Base-by-base conservation (phyloP, 768 basidiomycete genomes). In the Termitomyces sp. region DNA sequence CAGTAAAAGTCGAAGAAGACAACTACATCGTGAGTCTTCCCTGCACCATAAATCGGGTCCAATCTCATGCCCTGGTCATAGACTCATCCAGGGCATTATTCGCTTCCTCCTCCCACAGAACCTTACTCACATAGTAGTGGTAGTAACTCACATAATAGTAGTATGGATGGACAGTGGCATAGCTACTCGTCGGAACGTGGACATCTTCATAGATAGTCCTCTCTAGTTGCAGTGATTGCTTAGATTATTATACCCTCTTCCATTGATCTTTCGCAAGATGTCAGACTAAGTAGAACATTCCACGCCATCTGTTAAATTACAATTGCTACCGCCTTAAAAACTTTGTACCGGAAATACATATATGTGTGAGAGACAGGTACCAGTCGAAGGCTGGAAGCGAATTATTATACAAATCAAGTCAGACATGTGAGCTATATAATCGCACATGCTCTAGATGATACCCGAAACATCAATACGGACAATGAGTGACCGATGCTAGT, bases 1-100 rank as follows among this genome's bases (percentile, higher is more conserved):
- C 77, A 16, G 85, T 88, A 57, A 89, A 89, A 63, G 81, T 88
- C 38, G 87, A 89, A 68, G 87, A 89, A 54, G 86, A 88, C 38
- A 71, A 79, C 66, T 83, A 84, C 54, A 74, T 71, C 63, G 85
- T 84, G 69, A 67, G 80, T 67, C n/a, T 33, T 52, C 53, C 65
- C 55, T 28, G 23, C 5, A 30, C 1, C 18, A 26, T 4, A 3
- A 20, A 47, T 23, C 10, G 18, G 23, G 26, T 20, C 32, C 28
- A 14, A 55, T 33, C 32, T 50, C 38, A 46, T 49, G 64, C 63
- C 69, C 8, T 70, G 14, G 16, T 70, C 70, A 1, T 67, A 69
- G 14, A 70, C 71, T 47, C 69, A 75, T 56, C 71, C 76, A 4
- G 72, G 70, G 41, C 74, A 79, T 65, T 77, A 81, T 69, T 70